Base-by-base conservation (phyloP, 1,139 yeast genomes). In the Yamadazyma songkhlaensis region DNA sequence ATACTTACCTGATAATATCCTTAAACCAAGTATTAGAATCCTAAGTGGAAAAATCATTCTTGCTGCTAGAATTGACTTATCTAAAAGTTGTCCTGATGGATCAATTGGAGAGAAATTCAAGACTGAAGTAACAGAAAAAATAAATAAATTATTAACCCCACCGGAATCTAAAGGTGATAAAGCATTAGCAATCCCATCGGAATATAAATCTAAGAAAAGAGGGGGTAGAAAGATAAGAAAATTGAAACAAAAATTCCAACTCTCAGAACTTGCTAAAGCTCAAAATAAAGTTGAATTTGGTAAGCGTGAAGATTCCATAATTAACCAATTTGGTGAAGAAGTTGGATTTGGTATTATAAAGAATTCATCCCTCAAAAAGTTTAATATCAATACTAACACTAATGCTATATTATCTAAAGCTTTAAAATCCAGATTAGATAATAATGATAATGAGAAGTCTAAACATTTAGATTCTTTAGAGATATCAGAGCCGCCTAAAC, bases 211-310 rank as follows among this genome's bases (percentile, higher is more conserved):
- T 4, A 86, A 86, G 60, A 84, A 83, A 49, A 72, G 99, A 50
- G 97, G 95, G 2, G 99, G 99, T 1, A 67, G 80, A 46, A 67
- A 90, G 42, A 73, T 84, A 46, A 69, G 96, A 35, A 88, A 88
- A 59, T 76, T 80, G 67, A 87, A 85, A 55, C 88, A 89, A 54
- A 79, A 85, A 51, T 82, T 84, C 60, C 82, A 82, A 52, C 74
- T 84, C 72, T 84, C 96, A 0, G 95, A 89, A 37, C 57, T 86
- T 31, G 81, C 90, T 27, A 81, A 81, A 49, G 85, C 95, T 2
- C 95, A 88, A 50, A 89, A 90, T 55, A 77, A 86, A 49, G 74
- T 90, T 78, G 84, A 75, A 34, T 90, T 90, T 62, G 96, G 95
- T 6, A 74, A 81, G 48, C 69, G 71, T 43, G 95, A 86, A 54